Evolutionary conservation across 768 basidiomycete genomes (phyloP), one percentile per base, ranked within the genome.

Genomic region (Cyclocybe aegerita): DNA sequence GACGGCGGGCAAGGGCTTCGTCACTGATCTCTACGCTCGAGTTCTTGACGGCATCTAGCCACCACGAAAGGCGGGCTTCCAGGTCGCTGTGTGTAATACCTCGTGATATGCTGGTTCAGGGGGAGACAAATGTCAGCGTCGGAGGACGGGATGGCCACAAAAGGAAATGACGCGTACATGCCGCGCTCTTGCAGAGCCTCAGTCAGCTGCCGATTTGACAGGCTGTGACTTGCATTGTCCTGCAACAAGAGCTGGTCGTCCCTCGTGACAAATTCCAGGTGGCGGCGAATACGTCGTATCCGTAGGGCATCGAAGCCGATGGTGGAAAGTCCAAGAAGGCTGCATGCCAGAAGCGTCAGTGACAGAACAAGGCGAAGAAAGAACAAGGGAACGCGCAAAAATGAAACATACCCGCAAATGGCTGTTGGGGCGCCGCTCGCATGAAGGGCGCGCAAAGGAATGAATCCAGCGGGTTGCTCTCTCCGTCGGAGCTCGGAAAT

Each of bases 171-270:
- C 12, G 75, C 88, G 63, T 63, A 92, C 90, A 91, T 75, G 59
- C 87, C 91, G 52, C 91, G 83, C 64, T 91, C 90, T 51, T 79
- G 72, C 10, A 93, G 73, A 3, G 88, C 85, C 48, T 88, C 80
- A 29, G 74, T 70, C 5, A 91, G 69, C 55, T 86, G 86, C 3
- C 71, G 70, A 14, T 70, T 61, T 2, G 80, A 78, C 39, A 93
- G 64, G 31, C 63, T 59, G 16, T 67, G 64, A 1, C 72, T 71
- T 31, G 68, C 57, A 30, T 69, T 71, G 57, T 86, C 85, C 33
- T 71, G 72, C 10, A 72, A 57, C 37, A 93, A 68, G n/a, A 85
- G 69, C 15, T 65, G 66, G 61, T 93, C 91, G 55, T 93, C 91
- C 43, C 72, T 63, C 1, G 76, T 63, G 49, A 93, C 63, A 53